Evolutionary conservation across 176 grass and related monocot genomes (phyloP).

Genomic region (Metroxylon sagu): DNA sequence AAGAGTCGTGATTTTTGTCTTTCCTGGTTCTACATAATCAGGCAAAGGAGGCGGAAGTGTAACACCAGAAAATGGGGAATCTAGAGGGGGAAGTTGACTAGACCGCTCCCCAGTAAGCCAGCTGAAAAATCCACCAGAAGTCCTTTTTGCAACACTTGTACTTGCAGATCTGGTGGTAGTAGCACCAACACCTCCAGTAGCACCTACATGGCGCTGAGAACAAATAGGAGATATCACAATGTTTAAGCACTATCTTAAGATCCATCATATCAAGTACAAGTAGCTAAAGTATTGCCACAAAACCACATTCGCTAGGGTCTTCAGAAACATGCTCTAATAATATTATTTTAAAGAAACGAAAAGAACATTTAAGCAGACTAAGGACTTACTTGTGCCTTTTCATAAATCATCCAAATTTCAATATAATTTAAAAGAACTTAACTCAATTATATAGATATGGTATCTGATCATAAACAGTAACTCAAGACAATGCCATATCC

Average conservation of each 20-base stretch:
- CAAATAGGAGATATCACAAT: neutral
- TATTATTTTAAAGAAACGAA: too few relatives aligned
- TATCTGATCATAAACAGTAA: too few relatives aligned
- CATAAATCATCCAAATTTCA: too few relatives aligned
- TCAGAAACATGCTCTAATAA: too few relatives aligned
- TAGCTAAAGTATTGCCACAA: neutral
- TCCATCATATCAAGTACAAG: neutral
- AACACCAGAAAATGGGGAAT: conserved; percentile 42
- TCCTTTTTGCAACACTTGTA: conserved; percentile 43
- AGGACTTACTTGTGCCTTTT: too few relatives aligned
- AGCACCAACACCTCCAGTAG: conserved; percentile 12
- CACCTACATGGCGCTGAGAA: neutral
- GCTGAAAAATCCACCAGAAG: conserved; percentile 42
- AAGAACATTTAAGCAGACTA: too few relatives aligned
- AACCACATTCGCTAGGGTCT: neutral
- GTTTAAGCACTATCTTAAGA: neutral
- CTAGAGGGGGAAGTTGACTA: conserved; percentile 37
- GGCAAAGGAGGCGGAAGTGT: conserved; percentile 37
- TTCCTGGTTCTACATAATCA: conserved; percentile 45
- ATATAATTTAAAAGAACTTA: too few relatives aligned
- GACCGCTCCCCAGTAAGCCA: conserved; percentile 51
- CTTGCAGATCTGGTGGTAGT: conserved; percentile 50
- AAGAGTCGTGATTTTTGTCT: conserved; percentile 62
- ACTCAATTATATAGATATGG: too few relatives aligned
- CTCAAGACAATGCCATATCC: too few relatives aligned